phyloP scores from a whole-genome alignment of 176 grass and related monocot species.

The Pontederia crassipes region DNA sequence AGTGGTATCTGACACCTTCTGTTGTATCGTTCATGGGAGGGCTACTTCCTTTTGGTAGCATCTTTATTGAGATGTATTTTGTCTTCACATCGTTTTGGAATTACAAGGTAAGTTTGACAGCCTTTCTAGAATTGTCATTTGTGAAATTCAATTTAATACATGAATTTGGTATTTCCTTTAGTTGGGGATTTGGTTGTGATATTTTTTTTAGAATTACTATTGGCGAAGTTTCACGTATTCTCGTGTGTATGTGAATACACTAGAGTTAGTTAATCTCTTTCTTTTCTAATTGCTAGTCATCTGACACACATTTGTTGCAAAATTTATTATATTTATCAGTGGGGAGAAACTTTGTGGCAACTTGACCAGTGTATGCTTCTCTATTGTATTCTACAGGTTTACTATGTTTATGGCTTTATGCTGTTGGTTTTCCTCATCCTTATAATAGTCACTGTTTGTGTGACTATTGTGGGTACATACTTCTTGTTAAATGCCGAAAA shows the following conservation, averaged over 20 bases:
- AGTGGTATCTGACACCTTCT: slow-evolving; percentile 83
- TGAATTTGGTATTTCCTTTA: neutral
- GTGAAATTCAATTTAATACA: neutral
- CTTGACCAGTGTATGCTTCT: neutral
- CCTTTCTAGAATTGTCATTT: neutral
- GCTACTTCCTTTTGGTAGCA: slow-evolving; percentile 80
- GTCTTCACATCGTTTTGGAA: slow-evolving; percentile 98
- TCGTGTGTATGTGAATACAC: slow-evolving; percentile 1
- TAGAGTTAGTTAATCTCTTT: too few relatives aligned
- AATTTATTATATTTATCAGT: too few relatives aligned
- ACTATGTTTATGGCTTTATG: slow-evolving; percentile 96
- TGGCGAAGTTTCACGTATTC: too few relatives aligned
- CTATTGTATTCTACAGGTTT: slow-evolving; percentile 40
- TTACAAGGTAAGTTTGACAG: slow-evolving; percentile 63
- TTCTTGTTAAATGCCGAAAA: slow-evolving; percentile 90
- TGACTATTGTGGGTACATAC: slow-evolving; percentile 87
- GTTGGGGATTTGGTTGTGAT: too few relatives aligned
- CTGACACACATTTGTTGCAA: neutral
- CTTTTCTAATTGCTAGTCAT: neutral
- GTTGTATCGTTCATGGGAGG: slow-evolving; percentile 79
- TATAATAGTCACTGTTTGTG: slow-evolving; percentile 79
- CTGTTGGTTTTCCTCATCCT: slow-evolving; percentile 90
- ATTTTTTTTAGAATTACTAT: neutral
- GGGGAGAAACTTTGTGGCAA: neutral
- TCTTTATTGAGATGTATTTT: slow-evolving; percentile 98